Evolutionary conservation across 306 rosid genomes (phyloP).

Genomic region (Fragaria ananassa): DNA sequence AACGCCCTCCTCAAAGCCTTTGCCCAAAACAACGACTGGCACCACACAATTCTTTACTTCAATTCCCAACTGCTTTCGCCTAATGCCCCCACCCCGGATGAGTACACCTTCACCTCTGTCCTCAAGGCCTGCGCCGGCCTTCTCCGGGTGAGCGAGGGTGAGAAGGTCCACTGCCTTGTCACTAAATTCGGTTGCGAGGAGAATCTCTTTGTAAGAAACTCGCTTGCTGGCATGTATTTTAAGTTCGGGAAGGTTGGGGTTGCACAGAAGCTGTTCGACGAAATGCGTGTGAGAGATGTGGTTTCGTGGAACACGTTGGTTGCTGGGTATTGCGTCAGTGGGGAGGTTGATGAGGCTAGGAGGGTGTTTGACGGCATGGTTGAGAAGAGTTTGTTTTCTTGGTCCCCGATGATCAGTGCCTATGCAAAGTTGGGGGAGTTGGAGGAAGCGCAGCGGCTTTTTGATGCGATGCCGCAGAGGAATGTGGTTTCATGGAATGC

Average conservation of each 20-base stretch:
- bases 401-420: background rate
- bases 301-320: background rate
- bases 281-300: background rate
- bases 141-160: background rate
- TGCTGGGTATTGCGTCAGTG: background rate
- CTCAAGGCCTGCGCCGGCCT: constrained; percentile 6
- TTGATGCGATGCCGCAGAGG: background rate
- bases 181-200: background rate
- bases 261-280: background rate
- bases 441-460: background rate
- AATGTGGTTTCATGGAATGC: constrained; percentile 1
- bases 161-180: background rate
- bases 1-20: background rate
- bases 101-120: background rate
- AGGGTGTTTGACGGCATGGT: background rate
- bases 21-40: background rate
- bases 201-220: background rate
- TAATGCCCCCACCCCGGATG: background rate
- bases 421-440: background rate
- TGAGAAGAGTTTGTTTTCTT: background rate
- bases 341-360: background rate
- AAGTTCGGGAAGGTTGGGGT: background rate
- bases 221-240: background rate
- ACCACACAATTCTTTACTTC: background rate
- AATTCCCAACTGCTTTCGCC: background rate